Conservation (phyloP, 768 basidiomycete species). For the Tylopilus plumbeoviolaceoides region DNA sequence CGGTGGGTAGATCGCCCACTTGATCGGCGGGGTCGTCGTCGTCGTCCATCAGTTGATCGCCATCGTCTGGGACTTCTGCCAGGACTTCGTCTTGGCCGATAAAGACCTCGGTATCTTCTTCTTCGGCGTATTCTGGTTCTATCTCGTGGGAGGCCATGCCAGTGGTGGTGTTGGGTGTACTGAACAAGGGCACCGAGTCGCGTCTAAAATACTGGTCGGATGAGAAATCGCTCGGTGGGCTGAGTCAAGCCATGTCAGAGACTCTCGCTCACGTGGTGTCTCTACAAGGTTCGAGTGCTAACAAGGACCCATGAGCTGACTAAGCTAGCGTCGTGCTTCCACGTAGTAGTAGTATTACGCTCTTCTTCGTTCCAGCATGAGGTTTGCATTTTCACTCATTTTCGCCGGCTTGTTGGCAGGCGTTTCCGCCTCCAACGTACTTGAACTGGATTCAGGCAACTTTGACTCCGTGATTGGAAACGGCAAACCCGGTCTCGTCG, state of each 20-base stretch:
- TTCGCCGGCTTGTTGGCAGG: slow-evolving; percentile 51
- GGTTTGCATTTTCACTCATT: slow-evolving; percentile 51
- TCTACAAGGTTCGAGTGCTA: too few species aligned
- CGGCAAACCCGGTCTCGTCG: slow-evolving; percentile 81
- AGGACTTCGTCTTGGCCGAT: slow-evolving; percentile 65
- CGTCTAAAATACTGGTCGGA: slow-evolving; percentile 3
- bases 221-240: slow-evolving; percentile 24
- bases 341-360: slow-evolving; percentile 18
- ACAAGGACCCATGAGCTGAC: slow-evolving; percentile 12
- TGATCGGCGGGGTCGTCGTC: slow-evolving; percentile 51
- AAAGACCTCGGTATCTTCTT: slow-evolving; percentile 54
- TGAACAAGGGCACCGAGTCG: not conserved
- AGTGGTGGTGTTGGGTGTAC: too few species aligned
- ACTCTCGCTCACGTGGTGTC: not conserved
- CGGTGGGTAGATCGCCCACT: slow-evolving; percentile 40
- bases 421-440: slow-evolving; percentile 73
- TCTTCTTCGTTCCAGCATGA: slow-evolving; percentile 44
- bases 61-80: slow-evolving; percentile 61
- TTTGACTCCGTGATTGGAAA: slow-evolving; percentile 75
- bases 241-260: not conserved
- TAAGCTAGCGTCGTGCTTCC: slow-evolving; percentile 21
- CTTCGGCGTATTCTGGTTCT: slow-evolving; percentile 33
- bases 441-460: slow-evolving; percentile 71
- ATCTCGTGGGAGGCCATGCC: slow-evolving; percentile 35
- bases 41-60: slow-evolving; percentile 68